Evolutionary conservation across 140 eudicot genomes (phyloP), one percentile per base, ranked within the genome.

Genomic region (Senecio squalidus): DNA sequence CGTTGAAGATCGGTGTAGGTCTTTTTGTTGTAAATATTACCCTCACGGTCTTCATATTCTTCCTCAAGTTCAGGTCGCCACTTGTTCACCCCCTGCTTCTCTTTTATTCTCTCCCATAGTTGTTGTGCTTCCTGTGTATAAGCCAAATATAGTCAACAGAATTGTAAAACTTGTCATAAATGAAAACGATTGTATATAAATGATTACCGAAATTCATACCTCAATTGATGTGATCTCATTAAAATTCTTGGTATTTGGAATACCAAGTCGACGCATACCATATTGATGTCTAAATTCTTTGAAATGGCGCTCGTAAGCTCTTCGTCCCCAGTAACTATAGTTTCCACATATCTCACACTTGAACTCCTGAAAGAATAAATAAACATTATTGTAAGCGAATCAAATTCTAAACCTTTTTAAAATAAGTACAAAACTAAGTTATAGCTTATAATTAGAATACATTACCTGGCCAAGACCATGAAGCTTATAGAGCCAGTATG

Each of bases 381-480:
- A 11, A 23, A 26, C 57, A 51, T 51, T 23, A 51, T n/a, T 11
- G 57, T 51, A n/a, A 2, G 14, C 16, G 44, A 38, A 38, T 38
- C n/a, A n/a, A n/a, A n/a, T n/a, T n/a, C n/a, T n/a, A n/a, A n/a
- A n/a, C n/a, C n/a, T n/a, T n/a, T n/a, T n/a, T n/a, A n/a, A n/a
- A n/a, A n/a, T n/a, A n/a, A n/a, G n/a, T n/a, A n/a, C 38, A 31
- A 31, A 13, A 6, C 6, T 10, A 38, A 9, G 9, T 3, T 8
- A n/a, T 8, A 34, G 41, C 13, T 34, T 9, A 1, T 10, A 0
- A 38, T 38, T 8, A 7, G 13, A 7, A 5, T 38, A 28, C 23
- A 50, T 33, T 79, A 87, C 98, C 96, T 91, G 98, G 5, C 95
- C 99, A 69, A 92, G 96, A 39, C 99, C 99, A 80, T 92, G 99